Conservation (phyloP, 495 filamentous ascomycete genomes). For the Opeltia flavorubescens region DNA sequence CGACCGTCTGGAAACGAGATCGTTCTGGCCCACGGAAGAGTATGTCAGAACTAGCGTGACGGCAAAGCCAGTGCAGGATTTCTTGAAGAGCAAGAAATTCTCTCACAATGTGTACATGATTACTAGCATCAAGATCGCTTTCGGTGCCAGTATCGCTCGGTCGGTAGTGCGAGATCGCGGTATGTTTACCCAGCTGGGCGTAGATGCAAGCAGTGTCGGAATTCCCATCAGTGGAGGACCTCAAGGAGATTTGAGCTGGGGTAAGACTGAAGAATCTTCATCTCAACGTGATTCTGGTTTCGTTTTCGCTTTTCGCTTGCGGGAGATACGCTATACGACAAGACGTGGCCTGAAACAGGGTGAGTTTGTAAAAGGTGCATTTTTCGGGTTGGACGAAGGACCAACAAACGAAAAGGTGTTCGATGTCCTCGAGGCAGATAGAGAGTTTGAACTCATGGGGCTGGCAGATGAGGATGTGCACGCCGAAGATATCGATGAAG, state of each 20-base stretch:
- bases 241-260: neutral
- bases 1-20: neutral
- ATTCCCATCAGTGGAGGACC: slow-evolving; percentile 8
- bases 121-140: slow-evolving; percentile 14
- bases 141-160: slow-evolving; percentile 5
- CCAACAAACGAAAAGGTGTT: neutral
- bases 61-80: neutral
- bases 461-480: neutral
- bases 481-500: neutral
- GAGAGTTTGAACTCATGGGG: neutral
- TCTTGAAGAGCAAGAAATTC: slow-evolving; percentile 2
- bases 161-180: neutral
- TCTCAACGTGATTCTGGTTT: slow-evolving; percentile 5
- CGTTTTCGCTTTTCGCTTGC: slow-evolving; percentile 12
- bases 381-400: neutral
- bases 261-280: neutral
- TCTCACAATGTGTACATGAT: slow-evolving; percentile 13
- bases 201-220: slow-evolving; percentile 7
- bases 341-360: slow-evolving; percentile 1
- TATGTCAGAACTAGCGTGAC: slow-evolving; percentile 1
- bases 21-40: neutral
- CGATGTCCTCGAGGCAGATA: neutral
- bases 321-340: slow-evolving; percentile 5
- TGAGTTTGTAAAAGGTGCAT: slow-evolving; percentile 3
- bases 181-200: slow-evolving; percentile 4